Base-by-base conservation (phyloP, 495 filamentous ascomycete species). In the Tuber umbilicatum region DNA sequence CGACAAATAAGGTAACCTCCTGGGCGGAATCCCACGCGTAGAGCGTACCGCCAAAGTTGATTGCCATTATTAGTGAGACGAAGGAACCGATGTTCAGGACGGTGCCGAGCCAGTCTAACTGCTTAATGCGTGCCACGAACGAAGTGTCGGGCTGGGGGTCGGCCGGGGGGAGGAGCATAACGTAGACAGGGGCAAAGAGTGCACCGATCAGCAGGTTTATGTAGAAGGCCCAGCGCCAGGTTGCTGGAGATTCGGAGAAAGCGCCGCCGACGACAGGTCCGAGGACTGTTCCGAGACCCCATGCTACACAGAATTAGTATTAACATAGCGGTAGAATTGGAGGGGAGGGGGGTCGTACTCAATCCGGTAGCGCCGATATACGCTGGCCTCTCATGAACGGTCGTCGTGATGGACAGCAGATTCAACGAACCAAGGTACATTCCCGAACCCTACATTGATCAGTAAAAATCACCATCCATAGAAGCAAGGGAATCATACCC, bases 121-220 rank as follows among this genome's bases (percentile, higher is more conserved):
- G 80, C 35, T 73, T 78, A 31, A 87, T 60, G 38, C 84, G 84
- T 27, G 86, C 73, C 14, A 69, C 69, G 55, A 87, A 43, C 1
- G 81, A 67, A 5, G 83, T 80, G n/a, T 81, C 83, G 1, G 82
- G 81, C 21, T 83, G 83, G 1, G 89, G 87, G 74, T 88, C 84
- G 35, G 83, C 78, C 7, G 81, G 75, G 0, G 88, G 89, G 2
- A 91, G 80, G 41, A 86, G 76, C 76, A 89, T 86, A 73, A 92
- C 40, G 76, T 87, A 91, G 47, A 87, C 83, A 0, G 90, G 90
- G 0, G 86, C 84, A 37, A 86, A 85, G 7, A 86, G 75, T 7
- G 76, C 90, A 17, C 86, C 88, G 35, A 92, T 82, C 50, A 84
- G 80, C 23, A 92, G 85, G 75, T 92, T 93, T 82, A 94, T 89